Percentiles rank a stretch among this genome's conserved stretches.
Conservation (phyloP, 225 moss, liverwort and hornwort genomes). For the Asterella californica region DNA sequence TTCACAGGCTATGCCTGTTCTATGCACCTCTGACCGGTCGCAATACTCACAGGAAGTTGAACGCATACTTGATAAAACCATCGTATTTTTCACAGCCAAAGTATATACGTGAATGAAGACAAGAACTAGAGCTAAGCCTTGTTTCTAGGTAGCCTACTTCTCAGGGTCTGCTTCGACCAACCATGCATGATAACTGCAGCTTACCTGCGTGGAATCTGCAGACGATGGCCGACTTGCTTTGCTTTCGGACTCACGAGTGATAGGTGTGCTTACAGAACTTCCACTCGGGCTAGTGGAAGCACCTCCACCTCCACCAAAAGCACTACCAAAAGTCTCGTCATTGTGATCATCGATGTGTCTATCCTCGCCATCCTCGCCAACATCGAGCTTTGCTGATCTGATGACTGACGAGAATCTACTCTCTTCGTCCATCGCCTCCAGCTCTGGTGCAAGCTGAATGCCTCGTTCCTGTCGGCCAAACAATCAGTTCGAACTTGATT, state of each 20-base stretch:
- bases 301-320: conserved; percentile 22
- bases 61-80: conserved; percentile 10
- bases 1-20: conserved; percentile 7
- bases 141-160: background rate
- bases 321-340: conserved; percentile 74
- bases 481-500: background rate
- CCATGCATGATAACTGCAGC: conserved; percentile 12
- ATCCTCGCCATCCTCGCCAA: conserved; percentile 77
- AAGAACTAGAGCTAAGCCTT: background rate
- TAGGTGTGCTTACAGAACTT: conserved; percentile 39
- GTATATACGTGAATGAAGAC: background rate
- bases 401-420: conserved; percentile 78
- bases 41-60: conserved; percentile 5
- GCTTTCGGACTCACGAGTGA: conserved; percentile 53
- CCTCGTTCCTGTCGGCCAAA: conserved; percentile 67
- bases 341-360: conserved; percentile 70
- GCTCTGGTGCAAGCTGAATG: conserved; percentile 58
- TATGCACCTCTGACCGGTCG: conserved; percentile 7
- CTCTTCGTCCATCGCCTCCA: conserved; percentile 84
- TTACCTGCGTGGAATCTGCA: conserved; percentile 69
- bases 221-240: conserved; percentile 53
- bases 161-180: background rate
- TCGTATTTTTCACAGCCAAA: background rate
- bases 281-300: conserved; percentile 38
- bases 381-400: conserved; percentile 49